Percentiles rank a stretch among this genome's conserved stretches.
Conservation (phyloP, 2,329 filamentous ascomycete genomes). For the Ceratocystis variospora region DNA sequence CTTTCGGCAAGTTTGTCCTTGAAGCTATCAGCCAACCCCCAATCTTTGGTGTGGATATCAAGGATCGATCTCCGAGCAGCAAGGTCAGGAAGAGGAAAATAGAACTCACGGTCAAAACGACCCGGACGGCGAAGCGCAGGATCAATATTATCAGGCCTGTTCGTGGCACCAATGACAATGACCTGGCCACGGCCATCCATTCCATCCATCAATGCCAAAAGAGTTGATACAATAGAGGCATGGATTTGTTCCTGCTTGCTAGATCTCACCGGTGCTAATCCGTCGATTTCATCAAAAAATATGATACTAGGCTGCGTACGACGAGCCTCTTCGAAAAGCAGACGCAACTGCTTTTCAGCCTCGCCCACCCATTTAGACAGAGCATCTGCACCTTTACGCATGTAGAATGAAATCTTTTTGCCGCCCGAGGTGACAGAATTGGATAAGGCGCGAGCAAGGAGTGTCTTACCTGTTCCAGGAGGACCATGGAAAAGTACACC, state of each 20-base stretch:
- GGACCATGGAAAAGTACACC: conserved; percentile 95
- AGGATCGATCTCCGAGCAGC: conserved; percentile 73
- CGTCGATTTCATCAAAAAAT: conserved; percentile 92
- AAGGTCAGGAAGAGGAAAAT: conserved; percentile 80
- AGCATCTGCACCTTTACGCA: conserved; percentile 96
- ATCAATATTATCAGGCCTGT: conserved; percentile 90
- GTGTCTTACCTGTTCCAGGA: conserved; percentile 91
- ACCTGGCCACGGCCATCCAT: conserved; percentile 98
- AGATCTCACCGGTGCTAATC: conserved; percentile 84
- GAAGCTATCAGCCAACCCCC: conserved; percentile 69
- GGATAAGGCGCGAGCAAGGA: conserved; percentile 84
- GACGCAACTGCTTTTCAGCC: conserved; percentile 82
- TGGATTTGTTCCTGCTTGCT: conserved; percentile 99
- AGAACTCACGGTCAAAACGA: conserved; percentile 93
- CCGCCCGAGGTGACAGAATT: conserved; percentile 81
- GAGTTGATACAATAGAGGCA: conserved; percentile 86
- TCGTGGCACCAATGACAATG: conserved; percentile 97
- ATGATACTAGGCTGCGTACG: conserved; percentile 97
- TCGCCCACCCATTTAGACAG: conserved; percentile 98
- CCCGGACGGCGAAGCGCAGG: conserved; percentile 87
- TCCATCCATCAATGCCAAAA: conserved; percentile 91
- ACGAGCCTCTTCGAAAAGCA: conserved; percentile 89
- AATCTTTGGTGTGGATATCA: conserved; percentile 88
- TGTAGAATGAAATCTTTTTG: conserved; percentile 95
- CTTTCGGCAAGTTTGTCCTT: conserved; percentile 72